These are phyloP conservation scores for Eucalyptus albens DNA, from an alignment of 345 rosid species.

Conservation along the genomic window DNA sequence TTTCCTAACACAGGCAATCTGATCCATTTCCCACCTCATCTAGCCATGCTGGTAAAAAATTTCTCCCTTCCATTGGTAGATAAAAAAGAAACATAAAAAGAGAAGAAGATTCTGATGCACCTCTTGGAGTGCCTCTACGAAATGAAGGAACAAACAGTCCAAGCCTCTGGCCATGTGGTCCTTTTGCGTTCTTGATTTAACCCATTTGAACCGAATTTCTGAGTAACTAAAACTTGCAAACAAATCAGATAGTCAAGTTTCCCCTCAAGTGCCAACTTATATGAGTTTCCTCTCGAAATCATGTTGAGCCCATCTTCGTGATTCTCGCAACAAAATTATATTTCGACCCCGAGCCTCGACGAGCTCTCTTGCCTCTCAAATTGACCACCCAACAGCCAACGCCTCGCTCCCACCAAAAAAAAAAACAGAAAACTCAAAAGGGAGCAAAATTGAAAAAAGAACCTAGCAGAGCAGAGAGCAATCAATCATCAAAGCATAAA, in stretches of 20 bases:
- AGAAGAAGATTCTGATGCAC: background rate
- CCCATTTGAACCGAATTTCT: background rate
- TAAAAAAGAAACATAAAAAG: background rate
- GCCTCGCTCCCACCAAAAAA: background rate
- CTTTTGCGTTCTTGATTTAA: background rate
- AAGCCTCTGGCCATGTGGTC: background rate
- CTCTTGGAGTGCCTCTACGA: background rate
- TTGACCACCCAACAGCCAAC: background rate
- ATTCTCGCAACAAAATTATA: background rate
- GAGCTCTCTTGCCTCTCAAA: background rate
- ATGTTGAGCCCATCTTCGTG: background rate
- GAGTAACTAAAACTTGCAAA: background rate
- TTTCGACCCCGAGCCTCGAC: background rate
- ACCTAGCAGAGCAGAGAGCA: background rate
- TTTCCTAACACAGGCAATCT: background rate
- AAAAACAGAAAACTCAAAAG: background rate
- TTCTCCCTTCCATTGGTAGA: background rate
- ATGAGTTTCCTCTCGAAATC: background rate
- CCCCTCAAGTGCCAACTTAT: background rate
- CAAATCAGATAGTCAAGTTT: background rate
- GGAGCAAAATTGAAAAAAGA: background rate
- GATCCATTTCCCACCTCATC: background rate
- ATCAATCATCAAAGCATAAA: background rate
- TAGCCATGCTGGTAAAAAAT: background rate
- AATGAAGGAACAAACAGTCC: background rate